phyloP scores from a whole-genome alignment of 83 land plant genomes.

The Picea abies region DNA sequence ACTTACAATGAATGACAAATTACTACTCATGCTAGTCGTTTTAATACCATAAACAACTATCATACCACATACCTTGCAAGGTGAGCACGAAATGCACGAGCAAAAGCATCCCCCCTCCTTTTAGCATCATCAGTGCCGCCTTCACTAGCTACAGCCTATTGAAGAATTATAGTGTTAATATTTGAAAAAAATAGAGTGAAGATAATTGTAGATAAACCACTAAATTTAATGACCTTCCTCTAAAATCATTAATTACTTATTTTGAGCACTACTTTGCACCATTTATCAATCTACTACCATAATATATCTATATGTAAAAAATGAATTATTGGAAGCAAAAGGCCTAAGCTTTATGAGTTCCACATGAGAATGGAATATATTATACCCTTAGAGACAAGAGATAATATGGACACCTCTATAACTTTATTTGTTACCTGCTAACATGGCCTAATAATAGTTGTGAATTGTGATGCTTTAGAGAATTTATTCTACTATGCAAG shows the following conservation, averaged over 20 bases:
- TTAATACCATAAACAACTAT: too few species aligned
- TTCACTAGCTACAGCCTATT: constrained; percentile 97
- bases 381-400: not conserved
- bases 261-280: not conserved
- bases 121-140: constrained; percentile 96
- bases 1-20: too few species aligned
- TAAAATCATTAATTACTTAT: not conserved
- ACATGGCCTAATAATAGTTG: not conserved
- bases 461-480: not conserved
- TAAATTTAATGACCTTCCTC: not conserved
- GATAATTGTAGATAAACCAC: not conserved
- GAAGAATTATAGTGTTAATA: not conserved
- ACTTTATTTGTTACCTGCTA: not conserved
- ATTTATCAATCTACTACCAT: not conserved
- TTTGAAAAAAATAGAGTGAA: constrained; percentile 6
- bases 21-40: too few species aligned
- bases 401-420: not conserved
- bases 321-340: not conserved
- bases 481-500: not conserved
- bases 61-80: constrained; percentile 61
- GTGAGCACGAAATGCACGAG: constrained; percentile 95
- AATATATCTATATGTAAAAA: not conserved
- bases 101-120: constrained; percentile 99
- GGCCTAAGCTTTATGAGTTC: not conserved
- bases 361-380: not conserved